Base-by-base conservation (phyloP, 192 early-diverging fungal genomes). In the Entomortierella beljakovae region DNA sequence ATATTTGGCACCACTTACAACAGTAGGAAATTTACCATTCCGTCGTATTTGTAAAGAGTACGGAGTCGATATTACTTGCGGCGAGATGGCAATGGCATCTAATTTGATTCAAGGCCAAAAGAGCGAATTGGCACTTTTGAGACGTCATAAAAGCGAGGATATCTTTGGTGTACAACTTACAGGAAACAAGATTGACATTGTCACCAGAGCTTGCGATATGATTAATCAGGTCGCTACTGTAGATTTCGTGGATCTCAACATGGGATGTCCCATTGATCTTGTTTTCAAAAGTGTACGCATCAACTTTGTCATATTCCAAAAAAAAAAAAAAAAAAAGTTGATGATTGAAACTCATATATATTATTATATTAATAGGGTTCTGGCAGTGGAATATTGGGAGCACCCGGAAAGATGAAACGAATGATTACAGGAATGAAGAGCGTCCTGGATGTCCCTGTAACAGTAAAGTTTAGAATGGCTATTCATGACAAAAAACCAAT, bases 1-100 rank as follows among this genome's bases (percentile, higher is more conserved):
- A 31, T 99, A 99, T 71, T 83, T 98, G 54, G 98, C 96, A 13
- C 98, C 98, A 9, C 82, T 99, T 64, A 99, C 98, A 0, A 99
- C 97, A 2, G 96, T 99, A 28, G 98, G 98, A 38, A 98, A 99
- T 82, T 81, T 99, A 53, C 98, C 98, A 32, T 99, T 99, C 87
- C 89, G 98, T 13, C 90, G 97, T 20, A 87, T 98, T 28, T 97
- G 95, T 82, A 98, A 98, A 81, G 88, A 81, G 13, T 97, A 92
- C 71, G 98, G 98, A 42, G 96, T 93, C 7, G 97, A 97, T 75
- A 93, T 99, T 40, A 99, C 98, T 6, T 98, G 97, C 69, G 95
- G 94, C 37, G 98, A 98, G 81, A 98, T 98, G 98, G 94, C 94
- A 0, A 79, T 90, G 70, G 92, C 91, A 3, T 40, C 61, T 31